Conservation (phyloP, 257 asterid species). For the Solanum chilense region DNA sequence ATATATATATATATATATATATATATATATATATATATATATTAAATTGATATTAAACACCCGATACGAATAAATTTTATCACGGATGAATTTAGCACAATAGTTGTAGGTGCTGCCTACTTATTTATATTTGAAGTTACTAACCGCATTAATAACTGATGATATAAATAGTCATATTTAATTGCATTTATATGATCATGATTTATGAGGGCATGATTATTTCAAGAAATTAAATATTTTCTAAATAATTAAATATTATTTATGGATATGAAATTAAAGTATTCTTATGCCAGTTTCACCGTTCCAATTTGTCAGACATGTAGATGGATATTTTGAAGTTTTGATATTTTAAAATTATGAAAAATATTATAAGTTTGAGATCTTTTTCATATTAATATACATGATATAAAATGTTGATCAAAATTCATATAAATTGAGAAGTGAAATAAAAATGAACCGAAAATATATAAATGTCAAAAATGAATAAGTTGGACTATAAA, state of each 20-base stretch:
- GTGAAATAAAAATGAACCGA: too few relatives aligned
- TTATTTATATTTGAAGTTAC: neutral
- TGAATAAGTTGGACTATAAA: neutral
- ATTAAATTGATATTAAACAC: too few relatives aligned
- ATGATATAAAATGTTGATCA: too few relatives aligned
- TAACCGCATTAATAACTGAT: neutral
- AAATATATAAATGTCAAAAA: neutral
- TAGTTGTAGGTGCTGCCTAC: neutral
- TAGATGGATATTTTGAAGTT: neutral
- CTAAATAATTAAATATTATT: too few relatives aligned
- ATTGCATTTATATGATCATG: neutral
- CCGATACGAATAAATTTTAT: too few relatives aligned
- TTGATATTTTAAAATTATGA: neutral
- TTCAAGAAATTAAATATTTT: neutral
- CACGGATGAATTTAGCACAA: neutral
- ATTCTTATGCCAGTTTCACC: too few relatives aligned
- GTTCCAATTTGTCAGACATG: too few relatives aligned
- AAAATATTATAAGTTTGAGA: too few relatives aligned
- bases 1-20: too few relatives aligned
- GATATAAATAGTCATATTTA: neutral
- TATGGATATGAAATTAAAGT: too few relatives aligned
- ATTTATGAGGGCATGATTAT: neutral
- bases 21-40: too few relatives aligned
- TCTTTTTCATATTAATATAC: too few relatives aligned
- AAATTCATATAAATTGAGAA: neutral